Base-by-base conservation (phyloP, 805 yeast species). In the Metschnikowia arizonensis region DNA sequence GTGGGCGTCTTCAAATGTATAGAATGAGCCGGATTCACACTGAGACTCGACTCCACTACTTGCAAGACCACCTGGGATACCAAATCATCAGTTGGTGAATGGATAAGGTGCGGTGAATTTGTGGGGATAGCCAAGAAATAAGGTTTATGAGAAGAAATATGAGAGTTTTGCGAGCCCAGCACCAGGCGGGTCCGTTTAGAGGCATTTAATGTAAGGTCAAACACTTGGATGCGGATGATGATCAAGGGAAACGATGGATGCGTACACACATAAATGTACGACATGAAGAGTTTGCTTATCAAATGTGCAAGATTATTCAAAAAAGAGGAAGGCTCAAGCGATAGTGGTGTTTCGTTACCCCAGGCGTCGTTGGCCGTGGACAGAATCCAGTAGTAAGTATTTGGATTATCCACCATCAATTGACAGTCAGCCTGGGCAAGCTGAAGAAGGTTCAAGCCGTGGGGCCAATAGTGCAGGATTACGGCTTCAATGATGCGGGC, bases 341-440 rank as follows among this genome's bases (percentile, higher is more conserved):
- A 53, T n/a, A 67, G 44, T 1, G 69, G 56, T 2, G 56, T 58
- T 24, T 66, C 68, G 12, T 55, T 47, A 9, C 57, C 65, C 40
- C 50, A 42, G 2, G 67, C 52, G 43, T 76, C 68, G 40, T 60
- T 64, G 0, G 74, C 78, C 2, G 74, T 68, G 4, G 81, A 76
- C 42, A 72, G 69, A 1, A 68, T 61, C 83, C 83, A 78, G 28
- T 58, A 58, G 53, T 63, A 72, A 3, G 66, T 45, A 31, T 62
- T 63, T 0, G 89, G 82, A 47, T 76, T 73, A 53, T 82, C 85
- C 2, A 85, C 76, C 35, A 85, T 66, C 35, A 76, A 56, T 52
- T 82, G 85, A 43, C 83, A 77, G 53, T 86, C 93, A 4, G 85
- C 63, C 48, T 84, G 88, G 0, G 93, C 82, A 33, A 81, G 57